These are phyloP conservation scores for Phytophthora syringae DNA, from an alignment of 352 stramenopile genomes.

Conservation along the genomic window DNA sequence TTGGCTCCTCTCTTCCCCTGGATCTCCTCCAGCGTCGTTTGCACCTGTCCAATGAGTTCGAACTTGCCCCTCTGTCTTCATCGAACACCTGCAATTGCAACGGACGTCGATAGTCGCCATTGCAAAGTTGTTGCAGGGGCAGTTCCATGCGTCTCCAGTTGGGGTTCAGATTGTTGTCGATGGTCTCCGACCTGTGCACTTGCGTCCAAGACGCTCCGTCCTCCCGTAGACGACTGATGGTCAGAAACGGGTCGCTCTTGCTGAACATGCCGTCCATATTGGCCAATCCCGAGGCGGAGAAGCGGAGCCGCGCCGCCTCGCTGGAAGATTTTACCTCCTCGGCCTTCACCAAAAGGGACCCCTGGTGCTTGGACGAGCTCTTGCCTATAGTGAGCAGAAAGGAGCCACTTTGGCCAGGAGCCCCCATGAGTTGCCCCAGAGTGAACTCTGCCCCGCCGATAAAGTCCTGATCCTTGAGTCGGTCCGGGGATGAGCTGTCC, in stretches of 20 bases:
- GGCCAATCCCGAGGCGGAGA: constrained; percentile 49
- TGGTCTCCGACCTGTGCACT: constrained; percentile 72
- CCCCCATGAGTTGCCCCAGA: constrained; percentile 81
- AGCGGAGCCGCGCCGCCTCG: constrained; percentile 56
- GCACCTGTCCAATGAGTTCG: constrained; percentile 75
- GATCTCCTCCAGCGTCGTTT: constrained; percentile 69
- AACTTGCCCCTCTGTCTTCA: constrained; percentile 71
- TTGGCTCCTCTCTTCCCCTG: constrained; percentile 56
- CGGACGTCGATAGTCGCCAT: constrained; percentile 70
- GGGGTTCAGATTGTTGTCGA: constrained; percentile 78
- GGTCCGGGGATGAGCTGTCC: constrained; percentile 66
- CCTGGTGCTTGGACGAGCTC: constrained; percentile 48
- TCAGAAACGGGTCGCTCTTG: constrained; percentile 70
- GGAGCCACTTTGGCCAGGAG: constrained; percentile 64
- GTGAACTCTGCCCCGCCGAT: constrained; percentile 82
- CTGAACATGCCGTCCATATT: constrained; percentile 77
- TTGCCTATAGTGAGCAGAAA: constrained; percentile 61
- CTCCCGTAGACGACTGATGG: constrained; percentile 61
- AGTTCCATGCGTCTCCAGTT: constrained; percentile 67
- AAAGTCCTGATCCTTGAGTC: constrained; percentile 73
- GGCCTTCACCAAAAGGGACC: constrained; percentile 61
- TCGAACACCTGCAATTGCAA: constrained; percentile 86
- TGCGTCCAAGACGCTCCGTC: constrained; percentile 60
- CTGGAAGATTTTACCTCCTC: constrained; percentile 60
- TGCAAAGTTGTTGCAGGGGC: constrained; percentile 76